phyloP scores from a whole-genome alignment of 108 stramenopile species.

The Cyclotella choctawhatcheeana region DNA sequence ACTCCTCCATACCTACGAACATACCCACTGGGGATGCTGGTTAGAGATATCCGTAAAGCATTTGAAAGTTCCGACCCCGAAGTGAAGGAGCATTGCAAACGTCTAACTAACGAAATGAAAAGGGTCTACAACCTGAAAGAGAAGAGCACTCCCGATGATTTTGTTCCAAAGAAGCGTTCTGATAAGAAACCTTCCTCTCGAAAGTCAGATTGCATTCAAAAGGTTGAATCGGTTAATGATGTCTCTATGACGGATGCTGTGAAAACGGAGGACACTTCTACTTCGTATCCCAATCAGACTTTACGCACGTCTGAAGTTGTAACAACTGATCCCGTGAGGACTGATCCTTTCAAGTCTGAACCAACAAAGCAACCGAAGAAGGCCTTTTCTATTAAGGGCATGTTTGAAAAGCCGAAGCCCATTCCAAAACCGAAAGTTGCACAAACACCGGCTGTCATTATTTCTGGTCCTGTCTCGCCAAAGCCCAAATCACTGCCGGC shows the following conservation, averaged over 20 bases:
- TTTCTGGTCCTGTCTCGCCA: conserved; percentile 28
- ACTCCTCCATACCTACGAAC: conserved; percentile 54
- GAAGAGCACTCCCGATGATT: conserved; percentile 41
- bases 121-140: conserved; percentile 51
- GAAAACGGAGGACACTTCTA: conserved; percentile 8
- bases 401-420: conserved; percentile 56
- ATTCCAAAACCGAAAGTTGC: conserved; percentile 27
- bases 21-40: conserved; percentile 50
- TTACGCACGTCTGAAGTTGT: conserved; percentile 17
- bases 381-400: conserved; percentile 54
- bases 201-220: conserved; percentile 13
- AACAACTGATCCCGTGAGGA: conserved; percentile 27
- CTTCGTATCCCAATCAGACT: conserved; percentile 7
- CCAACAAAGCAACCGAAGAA: conserved; percentile 34
- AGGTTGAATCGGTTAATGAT: conserved; percentile 5
- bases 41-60: conserved; percentile 47
- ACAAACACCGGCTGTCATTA: conserved; percentile 5
- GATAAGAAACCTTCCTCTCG: conserved; percentile 14
- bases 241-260: not conserved
- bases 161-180: conserved; percentile 47
- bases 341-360: conserved; percentile 32
- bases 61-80: conserved; percentile 43
- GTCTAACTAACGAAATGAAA: conserved; percentile 53
- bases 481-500: conserved; percentile 48
- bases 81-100: conserved; percentile 51